These are phyloP conservation scores for Corylus avellana DNA, from an alignment of 306 rosid genomes.

Conservation along the genomic window DNA sequence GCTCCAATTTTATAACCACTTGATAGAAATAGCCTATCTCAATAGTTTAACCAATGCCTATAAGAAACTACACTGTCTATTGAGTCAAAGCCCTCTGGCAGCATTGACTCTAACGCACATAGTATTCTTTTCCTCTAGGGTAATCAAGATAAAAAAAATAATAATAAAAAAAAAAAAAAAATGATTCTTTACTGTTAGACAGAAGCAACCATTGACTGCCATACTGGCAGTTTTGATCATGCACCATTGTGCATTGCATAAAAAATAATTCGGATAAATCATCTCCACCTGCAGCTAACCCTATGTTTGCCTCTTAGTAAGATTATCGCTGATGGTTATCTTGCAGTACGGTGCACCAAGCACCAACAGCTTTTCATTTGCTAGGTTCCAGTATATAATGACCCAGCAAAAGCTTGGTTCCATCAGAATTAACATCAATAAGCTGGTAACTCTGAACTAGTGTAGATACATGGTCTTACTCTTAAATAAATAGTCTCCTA, in stretches of 20 bases:
- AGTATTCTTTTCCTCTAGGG: background rate
- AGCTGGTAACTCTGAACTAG: background rate
- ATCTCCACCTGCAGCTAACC: background rate
- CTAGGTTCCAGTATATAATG: background rate
- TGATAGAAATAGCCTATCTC: background rate
- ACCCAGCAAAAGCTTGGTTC: background rate
- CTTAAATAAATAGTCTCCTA: background rate
- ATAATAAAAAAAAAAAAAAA: background rate
- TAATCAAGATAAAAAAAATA: background rate
- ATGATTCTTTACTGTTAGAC: background rate
- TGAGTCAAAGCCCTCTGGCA: background rate
- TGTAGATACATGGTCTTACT: background rate
- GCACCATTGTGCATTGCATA: background rate
- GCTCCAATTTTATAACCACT: conserved; percentile 36
- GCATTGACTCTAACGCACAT: background rate
- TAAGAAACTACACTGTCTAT: no score
- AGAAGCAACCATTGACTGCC: background rate
- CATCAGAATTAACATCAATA: background rate
- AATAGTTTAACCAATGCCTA: conserved; percentile 1
- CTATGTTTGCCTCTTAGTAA: background rate
- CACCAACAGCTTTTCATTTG: background rate
- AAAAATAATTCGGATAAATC: background rate
- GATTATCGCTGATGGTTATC: background rate
- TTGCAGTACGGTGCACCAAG: background rate
- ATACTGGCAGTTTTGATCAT: background rate